These are phyloP conservation scores for Diplocarpon rosae DNA, from an alignment of 2,329 filamentous ascomycete species.

Conservation along the genomic window DNA sequence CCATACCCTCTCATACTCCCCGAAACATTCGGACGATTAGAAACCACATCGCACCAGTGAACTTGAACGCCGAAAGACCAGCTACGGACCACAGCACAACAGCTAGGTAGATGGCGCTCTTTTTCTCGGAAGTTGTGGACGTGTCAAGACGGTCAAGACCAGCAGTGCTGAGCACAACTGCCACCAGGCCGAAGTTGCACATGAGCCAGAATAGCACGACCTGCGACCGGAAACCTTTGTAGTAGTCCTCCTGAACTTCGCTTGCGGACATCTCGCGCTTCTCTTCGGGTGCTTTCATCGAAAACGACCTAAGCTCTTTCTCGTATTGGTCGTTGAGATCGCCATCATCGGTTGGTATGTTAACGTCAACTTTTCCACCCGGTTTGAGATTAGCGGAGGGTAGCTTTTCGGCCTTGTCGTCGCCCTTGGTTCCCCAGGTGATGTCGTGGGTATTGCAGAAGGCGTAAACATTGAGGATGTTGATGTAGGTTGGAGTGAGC, in stretches of 20 bases:
- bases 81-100: slow-evolving; percentile 29
- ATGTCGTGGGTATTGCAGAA: slow-evolving; percentile 99
- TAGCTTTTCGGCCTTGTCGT: slow-evolving; percentile 88
- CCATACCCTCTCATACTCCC: slow-evolving; percentile 37
- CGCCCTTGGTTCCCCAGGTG: slow-evolving; percentile 95
- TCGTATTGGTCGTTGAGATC: slow-evolving; percentile 96
- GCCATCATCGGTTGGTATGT: slow-evolving; percentile 76
- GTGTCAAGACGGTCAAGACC: slow-evolving; percentile 77
- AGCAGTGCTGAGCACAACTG: slow-evolving; percentile 75
- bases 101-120: slow-evolving; percentile 26
- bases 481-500: slow-evolving; percentile 92
- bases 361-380: slow-evolving; percentile 87
- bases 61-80: slow-evolving; percentile 26
- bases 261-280: slow-evolving; percentile 46
- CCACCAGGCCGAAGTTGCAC: slow-evolving; percentile 79
- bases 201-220: slow-evolving; percentile 96
- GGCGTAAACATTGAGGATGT: slow-evolving; percentile 96
- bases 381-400: slow-evolving; percentile 84
- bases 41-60: slow-evolving; percentile 36
- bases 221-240: slow-evolving; percentile 85
- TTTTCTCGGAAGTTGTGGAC: slow-evolving; percentile 40
- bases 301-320: slow-evolving; percentile 65
- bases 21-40: slow-evolving; percentile 81
- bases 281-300: slow-evolving; percentile 62
- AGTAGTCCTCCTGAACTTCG: slow-evolving; percentile 95